Evolutionary conservation across 140 eudicot species (phyloP).

Genomic region (Oenanthe javanica): DNA sequence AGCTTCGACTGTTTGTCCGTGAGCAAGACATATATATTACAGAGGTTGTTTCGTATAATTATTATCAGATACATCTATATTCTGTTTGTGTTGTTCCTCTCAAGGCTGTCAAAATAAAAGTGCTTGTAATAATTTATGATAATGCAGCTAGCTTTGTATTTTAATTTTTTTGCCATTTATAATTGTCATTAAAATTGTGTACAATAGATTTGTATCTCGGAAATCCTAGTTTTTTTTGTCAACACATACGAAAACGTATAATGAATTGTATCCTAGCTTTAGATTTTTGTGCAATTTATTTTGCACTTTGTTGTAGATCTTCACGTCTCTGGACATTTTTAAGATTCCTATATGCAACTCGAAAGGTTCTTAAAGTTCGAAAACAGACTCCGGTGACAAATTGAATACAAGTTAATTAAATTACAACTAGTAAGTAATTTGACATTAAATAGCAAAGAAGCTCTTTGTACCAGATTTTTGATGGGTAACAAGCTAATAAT

Average conservation of each 20-base stretch:
- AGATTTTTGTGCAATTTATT: too few species aligned
- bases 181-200: neutral
- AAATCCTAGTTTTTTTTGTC: too few species aligned
- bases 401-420: neutral
- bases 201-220: neutral
- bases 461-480: too few species aligned
- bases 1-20: conserved; percentile 1
- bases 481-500: too few species aligned
- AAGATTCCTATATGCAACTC: neutral
- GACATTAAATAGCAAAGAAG: too few species aligned
- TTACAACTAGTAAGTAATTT: too few species aligned
- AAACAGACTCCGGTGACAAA: neutral
- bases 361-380: neutral
- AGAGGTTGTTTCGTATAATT: neutral
- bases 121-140: neutral
- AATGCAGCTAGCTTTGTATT: neutral
- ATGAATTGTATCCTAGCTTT: too few species aligned
- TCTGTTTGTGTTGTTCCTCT: neutral
- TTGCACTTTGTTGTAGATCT: too few species aligned
- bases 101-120: neutral
- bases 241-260: too few species aligned
- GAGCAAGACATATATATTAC: neutral
- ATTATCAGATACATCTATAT: neutral
- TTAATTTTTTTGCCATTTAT: neutral
- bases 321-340: neutral